These are phyloP conservation scores for Mycena capillaripes DNA, from an alignment of 768 basidiomycete genomes.

Conservation along the genomic window DNA sequence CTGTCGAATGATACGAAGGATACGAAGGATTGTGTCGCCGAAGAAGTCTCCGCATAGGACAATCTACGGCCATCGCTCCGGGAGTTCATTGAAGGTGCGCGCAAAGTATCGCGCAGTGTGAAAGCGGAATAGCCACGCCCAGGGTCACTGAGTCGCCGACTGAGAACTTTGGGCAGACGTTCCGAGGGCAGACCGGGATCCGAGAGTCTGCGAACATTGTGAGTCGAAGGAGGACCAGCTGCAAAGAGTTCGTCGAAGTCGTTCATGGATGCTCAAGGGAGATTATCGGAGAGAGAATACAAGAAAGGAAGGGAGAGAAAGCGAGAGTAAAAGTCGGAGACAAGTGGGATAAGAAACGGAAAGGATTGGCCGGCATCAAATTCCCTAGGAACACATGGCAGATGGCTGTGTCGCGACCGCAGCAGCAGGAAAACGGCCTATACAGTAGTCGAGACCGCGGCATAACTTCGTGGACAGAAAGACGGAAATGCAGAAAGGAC, in stretches of 20 bases:
- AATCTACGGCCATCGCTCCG: slow-evolving; percentile 20
- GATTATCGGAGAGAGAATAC: neutral
- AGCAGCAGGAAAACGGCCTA: too few relatives aligned
- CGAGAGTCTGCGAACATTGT: slow-evolving; percentile 26
- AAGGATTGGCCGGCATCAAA: neutral
- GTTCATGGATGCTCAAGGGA: slow-evolving; percentile 13
- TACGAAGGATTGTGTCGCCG: slow-evolving; percentile 35
- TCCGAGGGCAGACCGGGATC: slow-evolving; percentile 30
- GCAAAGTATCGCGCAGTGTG: slow-evolving; percentile 23
- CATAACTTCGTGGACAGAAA: too few relatives aligned
- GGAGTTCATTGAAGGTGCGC: slow-evolving; percentile 21
- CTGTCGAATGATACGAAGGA: slow-evolving; percentile 34
- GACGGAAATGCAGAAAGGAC: too few relatives aligned
- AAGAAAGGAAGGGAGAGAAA: neutral
- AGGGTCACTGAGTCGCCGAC: slow-evolving; percentile 32
- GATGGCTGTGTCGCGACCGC: neutral
- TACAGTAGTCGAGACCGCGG: too few relatives aligned
- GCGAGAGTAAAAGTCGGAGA: neutral
- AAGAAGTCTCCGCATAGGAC: slow-evolving; percentile 33
- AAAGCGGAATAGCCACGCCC: slow-evolving; percentile 29
- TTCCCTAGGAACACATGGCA: neutral
- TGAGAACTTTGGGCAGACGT: slow-evolving; percentile 5
- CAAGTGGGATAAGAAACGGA: slow-evolving; percentile 2
- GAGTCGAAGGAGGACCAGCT: neutral
- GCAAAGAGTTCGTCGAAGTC: slow-evolving; percentile 14